Base-by-base conservation (phyloP, 805 yeast species). In the Hanseniaspora guilliermondii region DNA sequence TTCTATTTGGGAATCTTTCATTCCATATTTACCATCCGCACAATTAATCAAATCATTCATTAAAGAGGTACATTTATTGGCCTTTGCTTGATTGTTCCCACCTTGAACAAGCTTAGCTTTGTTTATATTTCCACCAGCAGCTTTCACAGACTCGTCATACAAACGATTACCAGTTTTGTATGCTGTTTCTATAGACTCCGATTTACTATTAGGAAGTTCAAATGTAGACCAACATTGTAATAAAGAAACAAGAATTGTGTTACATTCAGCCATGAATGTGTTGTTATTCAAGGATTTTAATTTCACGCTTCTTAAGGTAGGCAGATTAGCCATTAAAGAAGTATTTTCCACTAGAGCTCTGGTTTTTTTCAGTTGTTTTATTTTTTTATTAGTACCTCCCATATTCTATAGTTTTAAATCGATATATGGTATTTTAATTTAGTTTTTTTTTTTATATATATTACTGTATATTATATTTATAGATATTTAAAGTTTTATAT, bases 211-310 rank as follows among this genome's bases (percentile, higher is more conserved):
- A 85, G 24, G 96, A 85, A 50, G 39, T 9, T 50, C 49, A 44
- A 42, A 50, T 9, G 45, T 44, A 2, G 96, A 94, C 97, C 97
- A 89, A 71, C 97, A 89, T 74, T 85, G 86, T 61, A 89, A 73
- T 66, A 89, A 74, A 47, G 86, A 82, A 1, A 93, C 82, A 89
- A 89, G 85, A 59, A 84, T 70, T 55, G 86, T 87, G 57, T 80
- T 68, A 68, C 96, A 88, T 56, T 86, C 80, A 60, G 83, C 81
- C 47, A 85, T 77, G 60, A 78, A 79, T 58, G 70, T 72, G 49
- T 75, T 73, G 32, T 76, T 70, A 4, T 77, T 72, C 16, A 87
- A 80, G 60, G 78, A 80, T 65, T 82, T 82, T 56, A 83, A 84
- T 66, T 80, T 77, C 52, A 87, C 73, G 64, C 82, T 75, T 40